A percentile compares a stretch with the other conserved stretches of the same genome.
phyloP scores from a whole-genome alignment of 1,284 basidiomycete genomes.

The Termitomyces sp. region DNA sequence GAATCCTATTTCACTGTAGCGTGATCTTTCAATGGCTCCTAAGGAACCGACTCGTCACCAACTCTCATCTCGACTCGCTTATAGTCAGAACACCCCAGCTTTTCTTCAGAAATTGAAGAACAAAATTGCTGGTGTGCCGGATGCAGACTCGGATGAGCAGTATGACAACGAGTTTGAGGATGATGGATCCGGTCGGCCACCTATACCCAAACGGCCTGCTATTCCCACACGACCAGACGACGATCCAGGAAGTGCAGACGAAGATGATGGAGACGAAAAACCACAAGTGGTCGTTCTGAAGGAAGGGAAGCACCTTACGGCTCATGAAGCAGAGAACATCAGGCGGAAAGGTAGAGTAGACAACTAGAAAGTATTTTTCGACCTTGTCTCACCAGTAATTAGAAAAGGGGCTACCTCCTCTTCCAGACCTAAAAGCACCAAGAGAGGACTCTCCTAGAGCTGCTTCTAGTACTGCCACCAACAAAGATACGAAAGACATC shows the following conservation, averaged over 20 bases:
- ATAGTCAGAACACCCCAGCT: slow-evolving; percentile 47
- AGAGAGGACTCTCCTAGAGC: neutral
- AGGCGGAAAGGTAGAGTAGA: slow-evolving; percentile 62
- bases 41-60: slow-evolving; percentile 65
- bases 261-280: slow-evolving; percentile 74
- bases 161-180: slow-evolving; percentile 44
- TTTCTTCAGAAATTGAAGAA: slow-evolving; percentile 61
- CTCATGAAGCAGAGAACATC: slow-evolving; percentile 72
- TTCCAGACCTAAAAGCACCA: slow-evolving; percentile 23
- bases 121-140: slow-evolving; percentile 46
- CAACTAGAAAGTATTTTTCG: neutral
- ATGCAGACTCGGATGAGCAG: slow-evolving; percentile 41
- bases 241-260: slow-evolving; percentile 70
- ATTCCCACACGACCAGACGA: slow-evolving; percentile 67
- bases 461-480: neutral
- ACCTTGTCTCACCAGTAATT: neutral
- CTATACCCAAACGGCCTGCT: slow-evolving; percentile 69
- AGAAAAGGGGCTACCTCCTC: slow-evolving; percentile 37
- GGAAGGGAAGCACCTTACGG: slow-evolving; percentile 78
- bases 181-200: slow-evolving; percentile 61
- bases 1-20: neutral
- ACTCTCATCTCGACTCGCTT: slow-evolving; percentile 59
- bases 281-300: slow-evolving; percentile 83
- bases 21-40: slow-evolving; percentile 39
- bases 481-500: slow-evolving; percentile 4